These are phyloP conservation scores for Stevia rebaudiana DNA, from an alignment of 140 eudicot genomes.

Conservation along the genomic window DNA sequence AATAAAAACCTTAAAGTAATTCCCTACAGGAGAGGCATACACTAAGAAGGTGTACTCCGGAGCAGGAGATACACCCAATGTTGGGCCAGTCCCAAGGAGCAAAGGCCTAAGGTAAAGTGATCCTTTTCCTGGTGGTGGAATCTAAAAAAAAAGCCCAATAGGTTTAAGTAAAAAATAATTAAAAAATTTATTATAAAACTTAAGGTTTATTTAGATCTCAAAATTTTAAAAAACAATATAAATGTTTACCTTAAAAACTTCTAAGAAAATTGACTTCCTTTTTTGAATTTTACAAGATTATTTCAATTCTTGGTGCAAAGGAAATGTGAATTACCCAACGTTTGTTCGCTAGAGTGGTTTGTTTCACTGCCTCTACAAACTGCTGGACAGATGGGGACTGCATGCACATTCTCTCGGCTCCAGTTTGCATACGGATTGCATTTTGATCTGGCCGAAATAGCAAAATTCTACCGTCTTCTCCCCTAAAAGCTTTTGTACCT, in stretches of 20 bases:
- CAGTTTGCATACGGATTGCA: slow-evolving; percentile 76
- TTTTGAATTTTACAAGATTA: too few relatives aligned
- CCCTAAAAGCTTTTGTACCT: slow-evolving; percentile 73
- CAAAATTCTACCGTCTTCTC: slow-evolving; percentile 59
- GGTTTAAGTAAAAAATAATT: background rate
- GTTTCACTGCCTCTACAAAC: slow-evolving; percentile 73
- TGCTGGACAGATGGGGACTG: slow-evolving; percentile 63
- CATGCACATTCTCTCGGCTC: slow-evolving; percentile 97
- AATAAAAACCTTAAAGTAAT: slow-evolving; percentile 64
- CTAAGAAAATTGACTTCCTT: too few relatives aligned
- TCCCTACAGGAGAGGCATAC: slow-evolving; percentile 89
- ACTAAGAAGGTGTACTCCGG: slow-evolving; percentile 83
- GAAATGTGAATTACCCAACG: slow-evolving; percentile 62
- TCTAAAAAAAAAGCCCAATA: slow-evolving; percentile 25
- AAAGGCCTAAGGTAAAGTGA: slow-evolving; percentile 84
- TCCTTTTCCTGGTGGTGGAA: slow-evolving; percentile 95
- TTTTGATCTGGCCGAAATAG: slow-evolving; percentile 78
- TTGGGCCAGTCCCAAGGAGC: slow-evolving; percentile 81
- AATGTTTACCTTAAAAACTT: too few relatives aligned
- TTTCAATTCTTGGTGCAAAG: too few relatives aligned
- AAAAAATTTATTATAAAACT: background rate
- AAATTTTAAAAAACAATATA: background rate
- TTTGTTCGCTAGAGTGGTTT: slow-evolving; percentile 67
- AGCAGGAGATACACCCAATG: slow-evolving; percentile 74
- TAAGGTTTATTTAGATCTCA: background rate